Evolutionary conservation across 768 basidiomycete species (phyloP), one percentile per base, ranked within the genome.

Genomic region (Lyophyllum shimeji): DNA sequence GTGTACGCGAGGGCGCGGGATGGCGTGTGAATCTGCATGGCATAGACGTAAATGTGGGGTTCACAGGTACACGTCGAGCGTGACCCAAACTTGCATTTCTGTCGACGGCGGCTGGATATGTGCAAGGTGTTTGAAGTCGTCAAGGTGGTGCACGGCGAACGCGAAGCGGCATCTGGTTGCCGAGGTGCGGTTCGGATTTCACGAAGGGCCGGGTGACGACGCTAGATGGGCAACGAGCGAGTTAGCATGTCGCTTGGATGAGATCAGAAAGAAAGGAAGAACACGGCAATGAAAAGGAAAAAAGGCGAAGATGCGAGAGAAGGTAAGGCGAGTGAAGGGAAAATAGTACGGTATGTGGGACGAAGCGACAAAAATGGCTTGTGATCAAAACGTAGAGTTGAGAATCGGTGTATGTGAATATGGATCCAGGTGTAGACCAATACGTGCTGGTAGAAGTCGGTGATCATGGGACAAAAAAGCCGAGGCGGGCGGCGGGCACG

Each of bases 131-230:
- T 17, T 4, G 3, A 20, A 46, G 17, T 7, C 20, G 43, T 56
- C 49, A 52, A 18, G 21, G 55, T 4, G 51, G 61, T 33, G 40
- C 64, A 50, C 69, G 72, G 31, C 74, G 74, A 60, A 83, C 70
- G 58, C 76, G 73, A 59, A 86, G 70, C 49, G 84, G 84, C 81
- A 84, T 82, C 69, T 81, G 83, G 69, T 82, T 83, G 48, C 83
- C 82, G 52, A 76, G 65, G 49, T 74, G 68, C n/a, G 78, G 74
- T 59, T 77, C 74, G 39, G 80, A 82, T 65, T 79, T 82, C 54
- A 85, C 80, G 63, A 82, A 78, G 21, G 83, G 84, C 53, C 81
- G 79, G 52, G 79, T 82, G 21, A 82, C 79, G 55, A 83, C 74
- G 63, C 81, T 81, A 65, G 33, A 50, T 20, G 50, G 39, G 15